Conservation (phyloP, 805 yeast genomes). For the Saccharomycopsis olivae region DNA sequence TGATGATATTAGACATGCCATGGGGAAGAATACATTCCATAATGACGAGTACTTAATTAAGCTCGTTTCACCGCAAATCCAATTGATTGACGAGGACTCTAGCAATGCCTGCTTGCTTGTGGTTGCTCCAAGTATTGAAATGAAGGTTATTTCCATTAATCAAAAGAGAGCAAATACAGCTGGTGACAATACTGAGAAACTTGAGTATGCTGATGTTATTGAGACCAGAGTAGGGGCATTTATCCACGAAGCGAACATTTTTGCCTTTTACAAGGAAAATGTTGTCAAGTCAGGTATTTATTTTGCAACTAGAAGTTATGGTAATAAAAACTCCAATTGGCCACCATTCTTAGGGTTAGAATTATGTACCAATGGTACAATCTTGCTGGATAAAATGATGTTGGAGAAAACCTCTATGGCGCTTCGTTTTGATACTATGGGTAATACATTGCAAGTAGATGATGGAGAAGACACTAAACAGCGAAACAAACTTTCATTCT, state of each 20-base stretch:
- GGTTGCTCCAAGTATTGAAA: constrained; percentile 62
- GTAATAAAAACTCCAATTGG: constrained; percentile 44
- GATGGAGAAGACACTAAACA: constrained; percentile 20
- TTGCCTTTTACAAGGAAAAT: constrained; percentile 48
- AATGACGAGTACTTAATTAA: constrained; percentile 53
- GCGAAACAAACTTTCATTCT: constrained; percentile 44
- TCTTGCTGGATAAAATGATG: constrained; percentile 39
- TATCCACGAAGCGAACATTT: constrained; percentile 62
- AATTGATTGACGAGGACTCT: constrained; percentile 42
- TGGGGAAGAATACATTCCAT: constrained; percentile 27
- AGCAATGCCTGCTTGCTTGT: constrained; percentile 53
- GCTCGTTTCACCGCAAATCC: constrained; percentile 76
- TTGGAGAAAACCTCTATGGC: constrained; percentile 55
- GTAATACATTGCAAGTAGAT: constrained; percentile 18
- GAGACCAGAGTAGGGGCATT: constrained; percentile 63
- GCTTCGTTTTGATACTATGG: constrained; percentile 46
- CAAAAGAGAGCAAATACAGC: constrained; percentile 27
- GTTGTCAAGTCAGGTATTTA: constrained; percentile 30
- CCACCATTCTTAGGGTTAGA: constrained; percentile 87
- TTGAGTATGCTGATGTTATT: constrained; percentile 26
- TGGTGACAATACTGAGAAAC: constrained; percentile 28
- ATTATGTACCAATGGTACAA: constrained; percentile 44
- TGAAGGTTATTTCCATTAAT: constrained; percentile 56
- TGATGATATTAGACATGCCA: constrained; percentile 35
- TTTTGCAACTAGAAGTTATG: constrained; percentile 9